Percentiles rank a stretch among this genome's conserved stretches.
phyloP scores from a whole-genome alignment of 441 rosid genomes.

The Jatropha multifida region DNA sequence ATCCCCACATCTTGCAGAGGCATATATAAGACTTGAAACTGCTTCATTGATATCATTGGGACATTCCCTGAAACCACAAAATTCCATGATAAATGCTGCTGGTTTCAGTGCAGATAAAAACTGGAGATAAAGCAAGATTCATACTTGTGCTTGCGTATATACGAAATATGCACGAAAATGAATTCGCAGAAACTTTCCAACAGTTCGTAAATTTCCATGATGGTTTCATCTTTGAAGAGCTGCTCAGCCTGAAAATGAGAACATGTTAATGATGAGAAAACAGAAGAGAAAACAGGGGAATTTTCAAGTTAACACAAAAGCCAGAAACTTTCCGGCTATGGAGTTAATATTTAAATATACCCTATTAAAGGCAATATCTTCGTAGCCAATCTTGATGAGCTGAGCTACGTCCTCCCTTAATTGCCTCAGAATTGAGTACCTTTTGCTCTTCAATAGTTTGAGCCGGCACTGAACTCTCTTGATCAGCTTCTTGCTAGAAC shows the following conservation, averaged over 20 bases:
- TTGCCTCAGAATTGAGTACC: conserved; percentile 48
- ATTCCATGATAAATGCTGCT: neutral
- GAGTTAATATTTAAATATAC: conserved; percentile 25
- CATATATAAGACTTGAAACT: conserved; percentile 73
- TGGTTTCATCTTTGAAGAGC: conserved; percentile 52
- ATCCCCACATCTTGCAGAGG: conserved; percentile 84
- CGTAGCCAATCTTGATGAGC: conserved; percentile 57
- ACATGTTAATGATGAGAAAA: neutral
- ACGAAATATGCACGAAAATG: conserved; percentile 45
- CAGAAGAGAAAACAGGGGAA: conserved; percentile 6
- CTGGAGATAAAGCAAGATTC: neutral
- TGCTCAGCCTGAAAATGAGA: conserved; percentile 52
- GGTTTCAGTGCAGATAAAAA: too few relatives aligned
- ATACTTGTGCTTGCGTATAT: conserved; percentile 64
- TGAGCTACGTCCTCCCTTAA: conserved; percentile 62
- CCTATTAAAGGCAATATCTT: conserved; percentile 48
- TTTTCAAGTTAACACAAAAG: neutral
- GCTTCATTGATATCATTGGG: conserved; percentile 81
- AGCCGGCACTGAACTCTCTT: conserved; percentile 57
- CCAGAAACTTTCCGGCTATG: neutral
- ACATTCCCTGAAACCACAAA: conserved; percentile 48
- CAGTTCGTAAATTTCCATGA: conserved; percentile 48
- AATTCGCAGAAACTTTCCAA: conserved; percentile 63
- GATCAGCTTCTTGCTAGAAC: conserved; percentile 59
- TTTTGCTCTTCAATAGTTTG: conserved; percentile 61